Base-by-base conservation (phyloP, 768 basidiomycete genomes). In the Boletus sp. region DNA sequence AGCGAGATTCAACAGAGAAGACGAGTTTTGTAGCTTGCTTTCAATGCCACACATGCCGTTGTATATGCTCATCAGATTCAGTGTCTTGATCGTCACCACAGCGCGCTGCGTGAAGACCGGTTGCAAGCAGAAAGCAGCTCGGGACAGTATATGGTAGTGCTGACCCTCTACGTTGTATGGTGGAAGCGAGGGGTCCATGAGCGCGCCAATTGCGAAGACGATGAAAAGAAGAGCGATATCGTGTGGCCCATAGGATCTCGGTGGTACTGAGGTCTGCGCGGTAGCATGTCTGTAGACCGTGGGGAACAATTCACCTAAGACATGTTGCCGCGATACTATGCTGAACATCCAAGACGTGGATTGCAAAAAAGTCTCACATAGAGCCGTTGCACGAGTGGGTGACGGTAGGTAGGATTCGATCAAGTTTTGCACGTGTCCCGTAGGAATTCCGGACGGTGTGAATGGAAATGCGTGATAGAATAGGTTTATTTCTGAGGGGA, bases 61-160 rank as follows among this genome's bases (percentile, higher is more conserved):
- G 68, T 80, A 82, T 36, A 81, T 73, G 56, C 80, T 81, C 78
- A 81, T 81, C 32, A 82, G 71, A 67, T 81, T 78, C 32, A 82
- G 58, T 47, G 75, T 75, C 68, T 82, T 80, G 58, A 80, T 67
- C 14, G 80, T 81, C 30, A 77, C 75, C 33, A 81, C 60, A 10
- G 81, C 82, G 45, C 76, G 73, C 37, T 78, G 68, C 29, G 66
- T 69, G 33, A 82, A 56, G 10, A 81, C 70, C 7, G 78, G 71
- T 55, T 81, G 80, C 18, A 82, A 70, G 17, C 75, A 72, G 29
- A 81, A 49, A 5, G 81, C 75, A 14, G 80, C 79, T 56, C 74
- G 72, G n/a, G 78, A 73, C 2, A 83, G 71, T 33, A 72, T 73
- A 57, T 80, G 77, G 62, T 81, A 82, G 64, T 81, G 80, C 47